A percentile compares a stretch with the other conserved stretches of the same genome.
These are phyloP conservation scores for Fimicolochytrium jonesii DNA, from an alignment of 192 early-diverging fungal genomes.

Conservation along the genomic window DNA sequence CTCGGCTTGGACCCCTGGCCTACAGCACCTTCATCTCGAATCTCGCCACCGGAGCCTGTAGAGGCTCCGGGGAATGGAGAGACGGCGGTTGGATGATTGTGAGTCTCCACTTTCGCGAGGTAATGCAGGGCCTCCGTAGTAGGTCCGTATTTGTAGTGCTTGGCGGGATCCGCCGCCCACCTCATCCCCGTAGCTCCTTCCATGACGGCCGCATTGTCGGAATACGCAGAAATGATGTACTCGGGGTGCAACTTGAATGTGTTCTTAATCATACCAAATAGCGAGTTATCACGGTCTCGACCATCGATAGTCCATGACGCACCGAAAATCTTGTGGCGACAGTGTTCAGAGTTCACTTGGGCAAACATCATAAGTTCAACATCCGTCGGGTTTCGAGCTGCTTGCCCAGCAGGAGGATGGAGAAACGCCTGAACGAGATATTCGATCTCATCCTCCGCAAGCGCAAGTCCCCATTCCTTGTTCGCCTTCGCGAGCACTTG, in stretches of 20 bases:
- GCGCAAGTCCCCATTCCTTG: conserved; percentile 84
- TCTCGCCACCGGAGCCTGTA: conserved; percentile 98
- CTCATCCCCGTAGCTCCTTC: conserved; percentile 65
- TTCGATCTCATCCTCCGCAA: conserved; percentile 95
- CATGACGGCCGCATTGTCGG: conserved; percentile 97
- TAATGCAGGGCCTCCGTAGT: conserved; percentile 77
- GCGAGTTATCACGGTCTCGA: conserved; percentile 66
- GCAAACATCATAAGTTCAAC: conserved; percentile 99
- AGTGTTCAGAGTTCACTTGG: conserved; percentile 99
- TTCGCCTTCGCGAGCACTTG: conserved; percentile 76
- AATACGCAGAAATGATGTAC: conserved; percentile 91
- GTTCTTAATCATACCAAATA: conserved; percentile 96
- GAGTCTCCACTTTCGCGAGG: conserved; percentile 97
- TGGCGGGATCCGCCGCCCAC: conserved; percentile 36
- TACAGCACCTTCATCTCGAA: conserved; percentile 98
- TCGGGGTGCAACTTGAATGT: conserved; percentile 80
- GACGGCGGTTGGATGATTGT: conserved; percentile 99
- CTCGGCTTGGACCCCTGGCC: conserved; percentile 94
- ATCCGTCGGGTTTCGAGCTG: conserved; percentile 90
- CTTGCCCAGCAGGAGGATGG: conserved; percentile 36
- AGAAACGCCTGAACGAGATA: conserved; percentile 86
- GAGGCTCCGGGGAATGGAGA: conserved; percentile 98
- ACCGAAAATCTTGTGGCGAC: conserved; percentile 99
- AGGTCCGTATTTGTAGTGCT: conserved; percentile 53
- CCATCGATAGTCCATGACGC: conserved; percentile 98